These are phyloP conservation scores for Fusarium sp. DNA, from an alignment of 2,329 filamentous ascomycete species.

Conservation along the genomic window DNA sequence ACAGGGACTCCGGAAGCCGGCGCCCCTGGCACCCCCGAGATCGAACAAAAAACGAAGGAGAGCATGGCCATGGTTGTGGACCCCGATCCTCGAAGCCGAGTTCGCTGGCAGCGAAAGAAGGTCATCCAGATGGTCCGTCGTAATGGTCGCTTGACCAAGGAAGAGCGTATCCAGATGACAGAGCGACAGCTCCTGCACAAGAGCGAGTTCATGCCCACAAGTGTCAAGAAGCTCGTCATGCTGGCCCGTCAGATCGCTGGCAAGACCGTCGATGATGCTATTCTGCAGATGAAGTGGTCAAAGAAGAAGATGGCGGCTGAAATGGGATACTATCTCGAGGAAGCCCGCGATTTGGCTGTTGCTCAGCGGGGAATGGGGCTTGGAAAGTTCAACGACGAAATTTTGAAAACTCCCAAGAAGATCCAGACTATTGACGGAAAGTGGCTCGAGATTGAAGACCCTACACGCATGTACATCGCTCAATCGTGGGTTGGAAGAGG, in stretches of 20 bases:
- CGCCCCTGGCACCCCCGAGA: conserved; percentile 46
- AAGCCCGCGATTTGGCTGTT: conserved; percentile 84
- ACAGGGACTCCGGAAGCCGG: conserved; percentile 47
- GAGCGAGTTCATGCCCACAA: conserved; percentile 82
- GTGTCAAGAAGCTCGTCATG: conserved; percentile 89
- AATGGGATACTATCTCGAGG: conserved; percentile 81
- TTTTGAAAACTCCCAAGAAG: conserved; percentile 56
- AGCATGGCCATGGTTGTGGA: conserved; percentile 75
- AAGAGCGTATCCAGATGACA: conserved; percentile 74
- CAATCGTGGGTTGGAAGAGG: conserved; percentile 93
- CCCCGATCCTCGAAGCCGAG: conserved; percentile 77
- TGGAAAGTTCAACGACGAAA: conserved; percentile 56
- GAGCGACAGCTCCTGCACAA: conserved; percentile 68
- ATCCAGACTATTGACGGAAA: conserved; percentile 82
- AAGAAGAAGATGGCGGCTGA: conserved; percentile 92
- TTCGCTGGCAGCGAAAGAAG: conserved; percentile 85
- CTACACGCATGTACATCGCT: conserved; percentile 87
- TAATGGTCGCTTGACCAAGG: conserved; percentile 64
- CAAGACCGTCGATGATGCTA: conserved; percentile 93
- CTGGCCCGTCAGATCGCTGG: conserved; percentile 90
- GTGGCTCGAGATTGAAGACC: conserved; percentile 76
- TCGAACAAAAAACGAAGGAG: conserved; percentile 56
- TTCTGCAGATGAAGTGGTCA: conserved; percentile 93
- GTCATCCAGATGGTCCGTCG: conserved; percentile 79
- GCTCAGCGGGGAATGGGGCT: conserved; percentile 88